Base-by-base conservation (phyloP, 2,329 filamentous ascomycete species). In the Fusarium newnesense region DNA sequence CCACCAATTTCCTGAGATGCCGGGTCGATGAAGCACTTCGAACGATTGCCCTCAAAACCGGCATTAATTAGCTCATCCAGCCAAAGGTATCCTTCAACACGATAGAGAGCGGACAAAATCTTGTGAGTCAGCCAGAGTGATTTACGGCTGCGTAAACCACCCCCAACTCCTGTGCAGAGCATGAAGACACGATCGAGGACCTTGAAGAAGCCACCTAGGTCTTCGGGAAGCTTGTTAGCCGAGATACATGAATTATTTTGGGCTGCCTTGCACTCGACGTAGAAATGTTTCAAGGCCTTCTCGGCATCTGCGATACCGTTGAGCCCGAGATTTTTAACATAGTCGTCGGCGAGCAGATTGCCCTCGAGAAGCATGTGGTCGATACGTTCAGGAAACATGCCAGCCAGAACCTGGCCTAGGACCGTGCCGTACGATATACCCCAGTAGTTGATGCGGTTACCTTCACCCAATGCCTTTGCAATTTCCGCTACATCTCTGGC, bases 401-500 rank as follows among this genome's bases (percentile, higher is more conserved):
- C 52, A 16, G 73, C 74, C 11, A 64, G 66, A 9, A 69, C 63
- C 16, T 74, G 69, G 8, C 75, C 75, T 4, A 78, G 26, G 15
- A 74, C 34, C 6, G 70, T 75, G 1, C 76, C 74, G n/a, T 78
- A 76, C 1, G 75, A 76, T 6, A 21, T 8, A 4, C 82, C 82
- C 77, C 77, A 83, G 60, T 79, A 84, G 46, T 80, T 73, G 12
- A 83, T 59, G 54, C 78, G 34, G 15, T 79, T 76, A 26, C 82
- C 81, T 54, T 81, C 78, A 3, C 66, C 78, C 2, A 84, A 75
- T 16, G 79, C 81, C 21, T 84, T 80, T 10, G 74, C 56, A 58
- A 84, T 80, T 75, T 9, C 8, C 3, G 24, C 26, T 21, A 84
- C 78, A 60, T 85, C 83, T 28, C 83, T 76, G 19, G 81, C 83